A percentile compares a stretch with the other conserved stretches of the same genome.
Evolutionary conservation across 1,284 basidiomycete species (phyloP).

Genomic region (Marasmius tenuissimus): DNA sequence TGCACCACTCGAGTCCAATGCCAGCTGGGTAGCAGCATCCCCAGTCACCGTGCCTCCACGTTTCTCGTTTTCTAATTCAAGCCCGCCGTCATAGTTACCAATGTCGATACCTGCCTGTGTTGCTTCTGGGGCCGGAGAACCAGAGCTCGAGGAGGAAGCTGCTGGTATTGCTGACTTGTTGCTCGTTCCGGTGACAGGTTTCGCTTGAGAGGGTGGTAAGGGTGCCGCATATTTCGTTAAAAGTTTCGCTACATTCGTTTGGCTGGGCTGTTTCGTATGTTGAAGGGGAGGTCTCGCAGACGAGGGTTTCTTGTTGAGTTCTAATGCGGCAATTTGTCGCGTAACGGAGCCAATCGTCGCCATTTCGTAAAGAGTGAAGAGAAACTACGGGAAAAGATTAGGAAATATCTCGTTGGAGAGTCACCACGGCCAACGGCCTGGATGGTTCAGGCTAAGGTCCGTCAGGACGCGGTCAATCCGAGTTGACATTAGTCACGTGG

Average conservation of each 20-base stretch:
- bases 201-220: slow-evolving; percentile 34
- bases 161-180: slow-evolving; percentile 7
- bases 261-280: slow-evolving; percentile 12
- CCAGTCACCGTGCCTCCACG: slow-evolving; percentile 49
- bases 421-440: not conserved
- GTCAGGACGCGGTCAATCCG: too few relatives aligned
- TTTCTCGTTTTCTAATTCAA: slow-evolving; percentile 74
- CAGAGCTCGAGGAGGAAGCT: not conserved
- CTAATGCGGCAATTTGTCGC: slow-evolving; percentile 21
- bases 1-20: slow-evolving; percentile 69
- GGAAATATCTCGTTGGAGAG: not conserved
- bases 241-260: slow-evolving; percentile 49
- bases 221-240: slow-evolving; percentile 66
- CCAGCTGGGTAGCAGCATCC: slow-evolving; percentile 74
- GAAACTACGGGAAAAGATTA: not conserved
- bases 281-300: slow-evolving; percentile 13
- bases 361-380: slow-evolving; percentile 8
- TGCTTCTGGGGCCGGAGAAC: slow-evolving; percentile 14
- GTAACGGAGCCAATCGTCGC: slow-evolving; percentile 20
- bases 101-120: slow-evolving; percentile 53
- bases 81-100: slow-evolving; percentile 84
- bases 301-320: slow-evolving; percentile 13
- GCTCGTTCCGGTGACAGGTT: slow-evolving; percentile 21
- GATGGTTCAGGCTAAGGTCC: not conserved
- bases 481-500: too few relatives aligned